Base-by-base conservation (phyloP, 2,329 filamentous ascomycete species). In the Rhynchosporium secalis region DNA sequence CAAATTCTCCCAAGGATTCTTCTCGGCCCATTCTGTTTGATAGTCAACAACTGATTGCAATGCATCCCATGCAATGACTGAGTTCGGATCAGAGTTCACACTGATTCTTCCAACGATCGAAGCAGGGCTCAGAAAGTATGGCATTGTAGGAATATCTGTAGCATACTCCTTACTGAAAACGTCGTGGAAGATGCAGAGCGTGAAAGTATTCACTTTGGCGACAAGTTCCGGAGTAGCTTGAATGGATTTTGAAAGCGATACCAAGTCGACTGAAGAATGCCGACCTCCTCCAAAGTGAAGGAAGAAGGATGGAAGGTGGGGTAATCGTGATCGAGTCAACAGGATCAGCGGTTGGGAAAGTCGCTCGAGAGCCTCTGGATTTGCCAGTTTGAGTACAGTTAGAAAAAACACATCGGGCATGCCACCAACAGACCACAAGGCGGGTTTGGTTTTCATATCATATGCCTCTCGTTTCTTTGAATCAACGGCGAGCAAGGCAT, bases 101-200 rank as follows among this genome's bases (percentile, higher is more conserved):
- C 56, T 29, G 15, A 63, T 29, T 13, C 51, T 2, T 36, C 49
- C 56, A 33, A 55, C 57, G 62, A 64, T 48, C 20, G 56, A 69
- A 13, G 81, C 67, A 5, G 95, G 94, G 0, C 86, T 89, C 13
- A 97, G 72, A 78, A 92, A 96, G 75, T 97, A 99, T 0, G 92
- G 88, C 73, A 96, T 83, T 33, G 87, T 85, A 0, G 80, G 75
- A 0, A 79, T 69, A 15, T 86, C 80, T 0, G 83, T 78, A 55
- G 90, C 86, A 70, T 91, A 99, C 3, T 81, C 80, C 74, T 99
- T 99, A 75, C 92, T 94, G 78, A 96, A 98, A 0, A 97, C 79
- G 68, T 98, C 92, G 15, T 84, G 78, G 74, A 96, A 97, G 0
- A 96, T 75, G 4, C 83, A 81, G 46, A 96, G 77, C 0, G 91